A percentile compares a stretch with the other conserved stretches of the same genome.
Evolutionary conservation across 257 asterid species (phyloP).

Genomic region (Solanum microdontum): DNA sequence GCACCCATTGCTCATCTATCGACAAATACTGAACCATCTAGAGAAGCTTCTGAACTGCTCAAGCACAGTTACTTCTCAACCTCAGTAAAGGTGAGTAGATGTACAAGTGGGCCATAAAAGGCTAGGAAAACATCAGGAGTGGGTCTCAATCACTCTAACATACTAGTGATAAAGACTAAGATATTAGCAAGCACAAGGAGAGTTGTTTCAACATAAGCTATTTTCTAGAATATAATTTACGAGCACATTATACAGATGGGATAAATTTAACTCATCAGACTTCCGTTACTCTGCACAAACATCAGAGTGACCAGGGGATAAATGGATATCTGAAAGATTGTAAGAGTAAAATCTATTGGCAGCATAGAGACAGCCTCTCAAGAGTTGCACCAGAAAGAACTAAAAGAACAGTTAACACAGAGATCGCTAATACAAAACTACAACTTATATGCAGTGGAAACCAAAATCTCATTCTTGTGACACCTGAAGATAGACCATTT

Average conservation of each 20-base stretch:
- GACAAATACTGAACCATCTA: not conserved
- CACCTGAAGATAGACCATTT: slow-evolving; percentile 88
- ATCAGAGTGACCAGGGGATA: not conserved
- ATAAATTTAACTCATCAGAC: not conserved
- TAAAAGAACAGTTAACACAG: not conserved
- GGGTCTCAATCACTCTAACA: not conserved
- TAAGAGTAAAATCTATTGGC: not conserved
- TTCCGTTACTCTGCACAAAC: not conserved
- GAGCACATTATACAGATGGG: not conserved
- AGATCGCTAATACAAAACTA: not conserved
- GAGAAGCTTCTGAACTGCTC: not conserved
- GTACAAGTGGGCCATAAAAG: not conserved
- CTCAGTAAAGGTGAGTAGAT: not conserved
- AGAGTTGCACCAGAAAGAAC: not conserved
- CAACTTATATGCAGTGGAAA: not conserved
- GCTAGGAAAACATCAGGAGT: not conserved
- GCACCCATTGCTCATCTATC: not conserved
- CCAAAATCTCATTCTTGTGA: slow-evolving; percentile 21
- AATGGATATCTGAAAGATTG: not conserved
- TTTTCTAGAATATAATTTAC: not conserved
- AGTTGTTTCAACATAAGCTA: not conserved
- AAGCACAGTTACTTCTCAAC: not conserved
- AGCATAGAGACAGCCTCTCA: not conserved
- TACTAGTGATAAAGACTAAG: not conserved
- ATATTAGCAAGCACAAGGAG: not conserved